Evolutionary conservation across 192 early-diverging fungal species (phyloP), one percentile per base, ranked within the genome.

Genomic region (Coemansia sp.): DNA sequence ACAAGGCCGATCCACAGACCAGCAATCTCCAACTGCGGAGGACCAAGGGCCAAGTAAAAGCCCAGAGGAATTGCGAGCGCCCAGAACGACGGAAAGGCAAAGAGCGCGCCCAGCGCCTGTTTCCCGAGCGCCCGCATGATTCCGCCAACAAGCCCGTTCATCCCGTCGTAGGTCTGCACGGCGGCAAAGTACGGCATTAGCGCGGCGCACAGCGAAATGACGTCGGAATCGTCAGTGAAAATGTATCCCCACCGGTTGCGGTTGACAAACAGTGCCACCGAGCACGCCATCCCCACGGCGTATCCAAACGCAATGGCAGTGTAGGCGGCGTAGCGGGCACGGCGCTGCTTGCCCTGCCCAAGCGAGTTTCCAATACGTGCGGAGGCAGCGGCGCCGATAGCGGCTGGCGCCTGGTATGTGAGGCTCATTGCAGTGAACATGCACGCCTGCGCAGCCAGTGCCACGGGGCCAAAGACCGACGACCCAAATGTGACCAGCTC

Each of bases 371-470:
- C 95, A 37, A 97, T 89, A 4, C 97, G 85, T 21, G 92, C 91
- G 3, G 92, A 87, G 0, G 89, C 84, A 0, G 91, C 94, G 19
- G 96, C 88, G 8, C 90, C 84, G 15, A 97, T 75, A 6, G 72
- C 75, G 9, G 71, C 63, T 0, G 94, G 94, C 18, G 93, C 79
- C 59, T 89, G 90, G 80, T 92, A 97, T 2, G 90, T 81, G 26
- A 92, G 65, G 18, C 82, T 73, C 21, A 88, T 84, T 9, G 92
- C 90, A 15, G 88, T 92, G 26, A 98, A 81, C 16, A 93, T 82
- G 54, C 91, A 79, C 19, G 89, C 89, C 68, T 98, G 95, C 16
- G 93, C 92, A 10, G 95, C 95, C 43, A 99, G 71, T 7, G 84
- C 68, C 11, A 78, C 64, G 0, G 87, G 86, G 6, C 95, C 95